Evolutionary conservation across 2,329 filamentous ascomycete species (phyloP), one percentile per base, ranked within the genome.

Genomic region (Alternaria solani): DNA sequence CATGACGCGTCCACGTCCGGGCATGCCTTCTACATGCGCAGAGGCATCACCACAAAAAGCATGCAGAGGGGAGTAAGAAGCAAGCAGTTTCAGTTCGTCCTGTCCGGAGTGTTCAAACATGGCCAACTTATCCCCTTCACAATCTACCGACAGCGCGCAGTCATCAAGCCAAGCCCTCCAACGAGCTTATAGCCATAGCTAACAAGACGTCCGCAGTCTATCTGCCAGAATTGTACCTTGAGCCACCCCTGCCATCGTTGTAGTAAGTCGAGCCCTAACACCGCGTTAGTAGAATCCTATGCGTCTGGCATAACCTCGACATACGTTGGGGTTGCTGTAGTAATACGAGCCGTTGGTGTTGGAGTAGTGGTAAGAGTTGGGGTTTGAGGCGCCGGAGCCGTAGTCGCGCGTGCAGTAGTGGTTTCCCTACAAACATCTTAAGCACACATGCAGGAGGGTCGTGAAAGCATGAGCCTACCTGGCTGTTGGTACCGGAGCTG

Each of bases 401-500:
- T 78, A 78, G 65, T 81, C 78, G 51, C 79, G 76, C 55, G 62
- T 56, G 67, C 77, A 79, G 63, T 76, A 80, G 64, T 78, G 78
- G 65, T 80, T 80, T 59, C 78, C 78, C 76, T 79, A 32, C 5
- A n/a, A 52, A 1, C 23, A 28, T 8, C 18, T 16, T 59, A 16
- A 59, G 26, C 20, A 30, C 5, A 4, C 28, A 23, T 4, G 14
- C 20, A 7, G 3, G 7, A 26, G 9, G 25, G 4, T 51, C 12
- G 20, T 36, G 12, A 16, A 16, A 14, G 0, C 5, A 20, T 42
- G 7, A 28, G 5, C n/a, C 6, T 53, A 48, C 58, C 32, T 75
- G 72, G 61, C 74, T 76, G 65, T 80, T 80, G 56, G 78, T 81
- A 62, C 82, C 78, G 25, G 68, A 74, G 75, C 79, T 80, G 48